phyloP scores from a whole-genome alignment of 2,329 filamentous ascomycete species.

The Calycina marina region DNA sequence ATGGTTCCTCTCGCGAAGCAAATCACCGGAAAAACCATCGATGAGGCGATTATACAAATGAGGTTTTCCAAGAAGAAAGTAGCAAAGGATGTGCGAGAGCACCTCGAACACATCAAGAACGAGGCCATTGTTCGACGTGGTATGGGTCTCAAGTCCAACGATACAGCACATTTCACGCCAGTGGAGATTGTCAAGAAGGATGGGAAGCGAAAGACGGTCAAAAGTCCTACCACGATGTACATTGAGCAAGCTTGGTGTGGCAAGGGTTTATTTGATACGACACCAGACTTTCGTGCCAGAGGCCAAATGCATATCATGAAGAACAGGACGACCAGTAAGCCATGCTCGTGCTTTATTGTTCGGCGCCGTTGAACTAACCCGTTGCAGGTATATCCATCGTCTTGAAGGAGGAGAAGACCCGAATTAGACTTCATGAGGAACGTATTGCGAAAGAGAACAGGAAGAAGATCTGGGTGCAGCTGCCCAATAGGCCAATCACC shows the following conservation, averaged over 20 bases:
- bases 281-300: conserved; percentile 59
- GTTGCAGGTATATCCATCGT: conserved; percentile 58
- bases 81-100: conserved; percentile 62
- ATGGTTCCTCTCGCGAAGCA: conserved; percentile 73
- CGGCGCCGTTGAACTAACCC: conserved; percentile 4
- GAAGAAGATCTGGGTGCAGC: conserved; percentile 70
- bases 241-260: conserved; percentile 89
- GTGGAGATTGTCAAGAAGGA: conserved; percentile 58
- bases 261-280: conserved; percentile 44
- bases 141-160: conserved; percentile 54
- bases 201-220: conserved; percentile 55
- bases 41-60: conserved; percentile 91
- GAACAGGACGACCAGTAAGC: conserved; percentile 63
- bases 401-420: conserved; percentile 86
- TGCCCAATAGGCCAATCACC: conserved; percentile 74
- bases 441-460: conserved; percentile 59
- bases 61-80: conserved; percentile 89
- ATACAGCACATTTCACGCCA: conserved; percentile 24
- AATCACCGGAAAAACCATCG: conserved; percentile 83
- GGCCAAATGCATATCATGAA: conserved; percentile 54
- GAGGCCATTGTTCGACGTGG: conserved; percentile 64
- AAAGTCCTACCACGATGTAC: conserved; percentile 71
- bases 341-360: conserved; percentile 1
- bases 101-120: conserved; percentile 70
- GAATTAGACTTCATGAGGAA: conserved; percentile 68